phyloP scores from a whole-genome alignment of 768 basidiomycete species.

The Mycena kentingensis region DNA sequence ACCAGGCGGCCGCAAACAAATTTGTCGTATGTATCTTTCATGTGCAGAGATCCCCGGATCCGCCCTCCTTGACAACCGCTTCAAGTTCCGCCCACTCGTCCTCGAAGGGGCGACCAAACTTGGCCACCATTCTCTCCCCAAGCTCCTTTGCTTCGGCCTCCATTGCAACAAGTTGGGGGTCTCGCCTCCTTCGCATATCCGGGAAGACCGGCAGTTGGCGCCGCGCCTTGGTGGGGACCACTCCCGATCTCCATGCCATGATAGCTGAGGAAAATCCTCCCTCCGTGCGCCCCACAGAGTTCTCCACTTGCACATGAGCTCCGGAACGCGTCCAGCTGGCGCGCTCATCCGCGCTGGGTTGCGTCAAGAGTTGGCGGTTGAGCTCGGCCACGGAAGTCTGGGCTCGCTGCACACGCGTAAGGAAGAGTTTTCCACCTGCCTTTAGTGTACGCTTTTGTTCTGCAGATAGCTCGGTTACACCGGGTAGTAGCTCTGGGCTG shows the following conservation, averaged over 20 bases:
- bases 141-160: not conserved
- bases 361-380: not conserved
- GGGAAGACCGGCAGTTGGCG: not conserved
- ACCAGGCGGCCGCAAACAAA: not conserved
- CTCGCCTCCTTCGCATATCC: not conserved
- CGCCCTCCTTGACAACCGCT: not conserved
- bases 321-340: not conserved
- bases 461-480: too few species aligned
- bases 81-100: not conserved
- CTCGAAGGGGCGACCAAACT: not conserved
- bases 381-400: not conserved
- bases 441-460: too few species aligned
- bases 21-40: too few species aligned
- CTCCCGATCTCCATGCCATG: not conserved
- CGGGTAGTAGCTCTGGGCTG: too few species aligned
- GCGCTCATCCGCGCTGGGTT: not conserved
- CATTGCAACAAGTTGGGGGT: not conserved
- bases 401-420: not conserved
- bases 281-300: too few species aligned
- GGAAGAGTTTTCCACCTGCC: too few species aligned
- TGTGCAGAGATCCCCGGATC: too few species aligned
- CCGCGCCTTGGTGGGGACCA: not conserved
- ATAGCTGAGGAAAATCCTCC: not conserved
- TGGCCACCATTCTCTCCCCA: not conserved
- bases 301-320: not conserved